Percentiles rank a stretch among this genome's conserved stretches.
These are phyloP conservation scores for Yamadazyma endophytica DNA, from an alignment of 805 yeast genomes.

Conservation along the genomic window DNA sequence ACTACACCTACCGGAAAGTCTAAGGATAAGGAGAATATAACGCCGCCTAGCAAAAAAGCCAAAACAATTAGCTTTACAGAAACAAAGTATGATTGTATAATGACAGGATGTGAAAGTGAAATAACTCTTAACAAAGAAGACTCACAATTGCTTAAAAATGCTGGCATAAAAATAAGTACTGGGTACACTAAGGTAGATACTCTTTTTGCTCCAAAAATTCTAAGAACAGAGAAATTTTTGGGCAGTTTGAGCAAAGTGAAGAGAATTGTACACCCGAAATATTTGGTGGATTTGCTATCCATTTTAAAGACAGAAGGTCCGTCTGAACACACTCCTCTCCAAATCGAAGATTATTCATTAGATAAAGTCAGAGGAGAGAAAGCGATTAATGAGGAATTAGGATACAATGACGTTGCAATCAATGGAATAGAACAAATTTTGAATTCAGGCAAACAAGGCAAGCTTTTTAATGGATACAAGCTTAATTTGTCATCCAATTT, in stretches of 20 bases:
- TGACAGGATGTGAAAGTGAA: constrained; percentile 62
- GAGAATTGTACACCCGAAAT: constrained; percentile 53
- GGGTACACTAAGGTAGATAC: constrained; percentile 39
- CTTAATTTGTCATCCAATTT: constrained; percentile 56
- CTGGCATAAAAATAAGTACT: constrained; percentile 55
- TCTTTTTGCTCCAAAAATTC: constrained; percentile 73
- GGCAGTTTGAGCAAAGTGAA: constrained; percentile 57
- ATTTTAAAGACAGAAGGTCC: constrained; percentile 10
- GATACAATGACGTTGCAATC: constrained; percentile 11
- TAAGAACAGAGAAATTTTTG: constrained; percentile 85
- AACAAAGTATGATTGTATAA: constrained; percentile 20
- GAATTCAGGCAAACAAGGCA: constrained; percentile 18
- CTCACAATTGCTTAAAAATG: constrained; percentile 32
- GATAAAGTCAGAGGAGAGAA: constrained; percentile 25
- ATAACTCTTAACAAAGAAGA: constrained; percentile 40
- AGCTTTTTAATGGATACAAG: constrained; percentile 44
- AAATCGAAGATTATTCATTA: constrained; percentile 27
- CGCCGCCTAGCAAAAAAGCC: constrained; percentile 13
- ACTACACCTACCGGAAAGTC: constrained; percentile 8
- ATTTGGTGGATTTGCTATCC: constrained; percentile 42
- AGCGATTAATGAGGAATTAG: constrained; percentile 30
- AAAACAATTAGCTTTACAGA: constrained; percentile 1
- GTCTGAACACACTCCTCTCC: constrained; percentile 16
- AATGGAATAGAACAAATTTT: constrained; percentile 15
- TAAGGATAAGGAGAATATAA: constrained; percentile 8